Evolutionary conservation across 2,329 filamentous ascomycete genomes (phyloP).

Genomic region (Chrysoporthe cubensis): DNA sequence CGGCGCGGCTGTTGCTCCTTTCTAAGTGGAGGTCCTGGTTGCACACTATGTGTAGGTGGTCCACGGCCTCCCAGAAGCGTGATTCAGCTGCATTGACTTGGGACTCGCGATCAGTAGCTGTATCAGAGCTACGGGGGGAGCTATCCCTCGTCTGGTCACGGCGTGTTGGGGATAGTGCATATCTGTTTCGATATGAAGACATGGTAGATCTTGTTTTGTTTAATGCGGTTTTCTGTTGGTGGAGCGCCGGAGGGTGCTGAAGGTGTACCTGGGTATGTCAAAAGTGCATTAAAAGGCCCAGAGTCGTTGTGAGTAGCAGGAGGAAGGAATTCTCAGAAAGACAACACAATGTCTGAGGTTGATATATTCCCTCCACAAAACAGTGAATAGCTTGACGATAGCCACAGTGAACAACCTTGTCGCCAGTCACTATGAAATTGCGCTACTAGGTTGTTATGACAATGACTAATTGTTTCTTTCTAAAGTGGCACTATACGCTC

Average conservation of each 20-base stretch:
- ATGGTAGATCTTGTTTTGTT: background rate
- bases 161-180: background rate
- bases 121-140: background rate
- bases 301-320: background rate
- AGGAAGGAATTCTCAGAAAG: background rate
- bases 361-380: background rate
- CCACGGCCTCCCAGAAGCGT: background rate
- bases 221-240: too few species aligned
- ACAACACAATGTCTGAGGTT: background rate
- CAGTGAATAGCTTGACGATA: background rate
- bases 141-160: background rate
- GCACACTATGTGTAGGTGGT: background rate
- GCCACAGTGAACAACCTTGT: background rate
- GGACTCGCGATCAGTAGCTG: background rate
- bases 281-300: background rate
- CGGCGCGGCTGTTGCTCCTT: background rate
- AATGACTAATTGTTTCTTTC: background rate
- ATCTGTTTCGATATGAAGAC: background rate
- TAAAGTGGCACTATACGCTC: background rate
- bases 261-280: background rate
- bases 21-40: background rate
- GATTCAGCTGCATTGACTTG: background rate
- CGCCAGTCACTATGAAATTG: background rate
- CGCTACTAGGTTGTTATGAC: background rate
- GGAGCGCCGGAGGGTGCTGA: background rate